Evolutionary conservation across 495 filamentous ascomycete species (phyloP).

Genomic region (Penicillium bovifimosum): DNA sequence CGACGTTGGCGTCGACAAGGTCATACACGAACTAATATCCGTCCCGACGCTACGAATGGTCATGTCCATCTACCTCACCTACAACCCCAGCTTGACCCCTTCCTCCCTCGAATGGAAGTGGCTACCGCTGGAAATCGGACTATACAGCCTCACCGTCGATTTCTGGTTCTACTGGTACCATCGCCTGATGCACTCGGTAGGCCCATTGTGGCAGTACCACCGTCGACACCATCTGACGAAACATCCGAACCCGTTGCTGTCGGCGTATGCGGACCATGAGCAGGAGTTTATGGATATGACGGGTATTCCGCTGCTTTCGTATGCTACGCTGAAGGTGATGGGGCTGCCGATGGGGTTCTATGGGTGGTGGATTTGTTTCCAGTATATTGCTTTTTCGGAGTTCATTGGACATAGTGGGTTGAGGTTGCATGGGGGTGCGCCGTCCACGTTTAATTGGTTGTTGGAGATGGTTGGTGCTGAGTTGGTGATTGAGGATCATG

Average conservation of each 20-base stretch:
- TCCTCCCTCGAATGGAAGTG: conserved; percentile 17
- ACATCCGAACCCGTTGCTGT: conserved; percentile 25
- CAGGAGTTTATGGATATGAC: conserved; percentile 29
- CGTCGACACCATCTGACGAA: conserved; percentile 27
- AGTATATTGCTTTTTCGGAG: conserved; percentile 28
- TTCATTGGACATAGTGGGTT: conserved; percentile 27
- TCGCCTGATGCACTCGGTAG: conserved; percentile 21
- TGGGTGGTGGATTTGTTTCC: conserved; percentile 28
- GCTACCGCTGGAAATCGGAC: conserved; percentile 23
- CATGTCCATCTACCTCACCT: conserved; percentile 22
- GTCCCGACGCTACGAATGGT: conserved; percentile 20
- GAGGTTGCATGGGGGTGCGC: conserved; percentile 19
- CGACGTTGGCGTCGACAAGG: conserved; percentile 22
- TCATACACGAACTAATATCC: conserved; percentile 22
- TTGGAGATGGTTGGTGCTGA: conserved; percentile 23
- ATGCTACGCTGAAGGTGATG: conserved; percentile 17
- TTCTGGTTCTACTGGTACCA: conserved; percentile 33
- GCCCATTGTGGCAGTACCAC: conserved; percentile 24
- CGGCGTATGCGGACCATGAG: conserved; percentile 27
- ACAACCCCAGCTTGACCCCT: conserved; percentile 33
- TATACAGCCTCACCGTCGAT: conserved; percentile 25
- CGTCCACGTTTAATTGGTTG: conserved; percentile 25
- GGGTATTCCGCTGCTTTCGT: conserved; percentile 23
- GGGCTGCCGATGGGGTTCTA: conserved; percentile 28
- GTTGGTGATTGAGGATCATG: conserved; percentile 29